Percentiles rank a stretch among this genome's conserved stretches.
Conservation (phyloP, 2,329 filamentous ascomycete species). For the Cordyceps pruinosa region DNA sequence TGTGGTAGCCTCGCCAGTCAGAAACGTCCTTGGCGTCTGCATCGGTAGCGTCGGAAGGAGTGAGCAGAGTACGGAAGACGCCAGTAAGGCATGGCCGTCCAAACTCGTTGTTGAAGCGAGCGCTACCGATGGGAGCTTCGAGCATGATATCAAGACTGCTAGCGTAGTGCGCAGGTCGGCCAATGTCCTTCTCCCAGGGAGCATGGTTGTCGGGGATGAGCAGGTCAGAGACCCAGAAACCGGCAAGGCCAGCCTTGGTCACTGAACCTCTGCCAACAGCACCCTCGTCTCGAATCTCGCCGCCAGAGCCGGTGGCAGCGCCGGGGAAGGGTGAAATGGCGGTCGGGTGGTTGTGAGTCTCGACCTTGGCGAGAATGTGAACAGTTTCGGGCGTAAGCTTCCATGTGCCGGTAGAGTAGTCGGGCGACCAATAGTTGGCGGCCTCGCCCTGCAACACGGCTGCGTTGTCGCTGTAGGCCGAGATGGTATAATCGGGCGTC, state of each 20-base stretch:
- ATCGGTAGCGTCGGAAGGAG: slow-evolving; percentile 39
- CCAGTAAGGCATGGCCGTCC: slow-evolving; percentile 82
- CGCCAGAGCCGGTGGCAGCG: slow-evolving; percentile 89
- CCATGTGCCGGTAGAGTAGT: slow-evolving; percentile 82
- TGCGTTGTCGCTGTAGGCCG: slow-evolving; percentile 95
- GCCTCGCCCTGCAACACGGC: slow-evolving; percentile 58
- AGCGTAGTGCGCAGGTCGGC: slow-evolving; percentile 84
- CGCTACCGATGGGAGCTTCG: slow-evolving; percentile 90
- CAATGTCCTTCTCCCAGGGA: slow-evolving; percentile 88
- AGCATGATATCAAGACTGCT: slow-evolving; percentile 96
- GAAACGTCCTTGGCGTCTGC: slow-evolving; percentile 41
- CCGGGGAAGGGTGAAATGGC: slow-evolving; percentile 90
- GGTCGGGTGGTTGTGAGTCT: slow-evolving; percentile 96
- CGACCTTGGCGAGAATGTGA: slow-evolving; percentile 87
- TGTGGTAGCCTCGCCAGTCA: slow-evolving; percentile 88
- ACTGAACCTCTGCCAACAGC: slow-evolving; percentile 87
- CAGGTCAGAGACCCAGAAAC: slow-evolving; percentile 93
- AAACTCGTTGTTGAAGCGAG: slow-evolving; percentile 97
- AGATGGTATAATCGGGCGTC: slow-evolving; percentile 76
- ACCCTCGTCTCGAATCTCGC: slow-evolving; percentile 92
- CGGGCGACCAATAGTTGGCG: slow-evolving; percentile 69
- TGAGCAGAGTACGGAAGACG: slow-evolving; percentile 85
- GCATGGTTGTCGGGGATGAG: slow-evolving; percentile 75
- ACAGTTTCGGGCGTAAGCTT: slow-evolving; percentile 77
- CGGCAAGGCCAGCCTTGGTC: slow-evolving; percentile 84